Evolutionary conservation across 306 rosid genomes (phyloP), one percentile per base, ranked within the genome.

Genomic region (Canavalia gladiata): DNA sequence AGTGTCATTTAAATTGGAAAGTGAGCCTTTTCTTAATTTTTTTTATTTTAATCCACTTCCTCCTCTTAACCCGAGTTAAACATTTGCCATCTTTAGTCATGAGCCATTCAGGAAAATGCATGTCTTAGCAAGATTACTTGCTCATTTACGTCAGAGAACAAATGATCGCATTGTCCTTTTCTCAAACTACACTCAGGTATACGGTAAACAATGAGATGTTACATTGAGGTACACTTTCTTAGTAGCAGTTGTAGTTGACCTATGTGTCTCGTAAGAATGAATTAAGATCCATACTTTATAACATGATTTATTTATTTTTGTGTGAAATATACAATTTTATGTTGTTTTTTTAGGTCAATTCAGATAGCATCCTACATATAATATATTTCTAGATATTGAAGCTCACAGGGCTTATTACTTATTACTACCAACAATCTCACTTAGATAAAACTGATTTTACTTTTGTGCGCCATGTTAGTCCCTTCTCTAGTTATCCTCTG

Each of bases 31-130:
- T 60, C 7, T 18, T 62, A 12, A 12, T 18, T 18, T 30, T 11
- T 39, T 66, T 75, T 37, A 70, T 10, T 65, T 33, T 60, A 70
- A 45, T 63, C 63, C 37, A 79, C 66, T 73, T 66, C 43, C 41
- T 56, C 59, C 25, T 54, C 56, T 46, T 60, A 65, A 78, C 80
- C 25, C 34, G 49, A 29, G 28, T 56, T 43, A 7, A 35, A 11
- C 75, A 30, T 55, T 77, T 68, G 74, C 56, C 82, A 57, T 60
- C 72, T 58, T 18, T 18, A 18, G 13, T 68, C 64, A 74, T 76
- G 99, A 95, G 83, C 80, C 93, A 63, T 95, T 97, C 1, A 97
- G 99, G 39, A 95, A 95, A 90, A 95, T 95, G 99, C 97, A 95
- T 50, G 97, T 95, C 88, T 85, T 95, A 77, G 97, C 97, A 70